phyloP scores from a whole-genome alignment of 2,329 filamentous ascomycete genomes.

The Penicillium paneum region DNA sequence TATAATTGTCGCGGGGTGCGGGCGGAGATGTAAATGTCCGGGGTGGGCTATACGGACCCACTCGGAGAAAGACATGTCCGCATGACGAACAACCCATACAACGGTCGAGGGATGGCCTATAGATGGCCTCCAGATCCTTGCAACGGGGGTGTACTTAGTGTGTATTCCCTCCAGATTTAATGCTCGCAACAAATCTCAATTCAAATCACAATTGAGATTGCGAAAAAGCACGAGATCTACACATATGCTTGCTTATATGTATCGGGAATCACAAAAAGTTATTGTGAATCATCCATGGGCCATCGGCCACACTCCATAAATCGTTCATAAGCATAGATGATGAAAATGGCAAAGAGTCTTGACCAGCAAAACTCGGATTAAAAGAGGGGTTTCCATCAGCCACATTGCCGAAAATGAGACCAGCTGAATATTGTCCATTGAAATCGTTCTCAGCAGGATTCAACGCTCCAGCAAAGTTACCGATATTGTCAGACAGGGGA shows the following conservation, averaged over 20 bases:
- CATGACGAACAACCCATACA: background rate
- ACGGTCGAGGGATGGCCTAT: background rate
- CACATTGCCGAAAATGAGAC: constrained; percentile 21
- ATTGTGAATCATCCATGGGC: constrained; percentile 34
- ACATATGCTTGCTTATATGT: background rate
- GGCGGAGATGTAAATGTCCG: constrained; percentile 12
- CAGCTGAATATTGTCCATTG: constrained; percentile 15
- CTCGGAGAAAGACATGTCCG: constrained; percentile 21
- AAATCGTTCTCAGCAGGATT: background rate
- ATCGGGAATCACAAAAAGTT: constrained; percentile 16
- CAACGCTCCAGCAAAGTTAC: background rate
- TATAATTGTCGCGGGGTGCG: constrained; percentile 4
- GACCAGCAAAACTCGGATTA: constrained; percentile 8
- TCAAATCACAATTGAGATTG: background rate
- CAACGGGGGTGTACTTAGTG: background rate
- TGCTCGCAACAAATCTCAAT: background rate
- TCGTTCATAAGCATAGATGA: constrained; percentile 23
- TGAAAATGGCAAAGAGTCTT: constrained; percentile 18
- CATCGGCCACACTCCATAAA: constrained; percentile 34
- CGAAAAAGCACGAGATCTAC: background rate
- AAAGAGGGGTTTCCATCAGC: constrained; percentile 12
- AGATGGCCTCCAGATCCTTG: background rate
- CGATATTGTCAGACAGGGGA: background rate
- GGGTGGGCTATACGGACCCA: background rate
- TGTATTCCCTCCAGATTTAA: background rate